Evolutionary conservation across 306 rosid genomes (phyloP).

Genomic region (Malus asiatica): DNA sequence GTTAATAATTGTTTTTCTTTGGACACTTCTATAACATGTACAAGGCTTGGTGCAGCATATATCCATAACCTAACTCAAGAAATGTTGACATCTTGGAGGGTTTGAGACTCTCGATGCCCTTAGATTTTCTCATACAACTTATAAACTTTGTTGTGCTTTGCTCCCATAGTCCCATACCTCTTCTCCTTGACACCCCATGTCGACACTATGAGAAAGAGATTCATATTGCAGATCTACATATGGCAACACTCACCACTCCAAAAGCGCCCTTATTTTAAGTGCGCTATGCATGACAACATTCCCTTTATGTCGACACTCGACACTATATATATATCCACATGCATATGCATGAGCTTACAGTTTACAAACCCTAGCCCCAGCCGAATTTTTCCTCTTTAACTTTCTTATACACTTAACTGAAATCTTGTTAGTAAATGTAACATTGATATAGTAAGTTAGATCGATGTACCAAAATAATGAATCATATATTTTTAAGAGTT

Average conservation of each 20-base stretch:
- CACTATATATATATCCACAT: not conserved
- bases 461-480: not conserved
- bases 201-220: conserved; percentile 47
- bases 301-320: not conserved
- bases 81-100: conserved; percentile 69
- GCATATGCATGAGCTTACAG: not conserved
- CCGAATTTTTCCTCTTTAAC: not conserved
- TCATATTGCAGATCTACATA: not conserved
- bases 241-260: not conserved
- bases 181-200: conserved; percentile 35
- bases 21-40: not conserved
- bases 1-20: not conserved
- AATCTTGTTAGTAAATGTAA: not conserved
- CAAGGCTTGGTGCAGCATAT: not conserved
- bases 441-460: not conserved
- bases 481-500: too few relatives aligned
- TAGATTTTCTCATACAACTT: conserved; percentile 43
- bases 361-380: not conserved
- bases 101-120: conserved; percentile 44
- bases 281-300: not conserved
- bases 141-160: conserved; percentile 17
- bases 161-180: conserved; percentile 22
- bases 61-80: conserved; percentile 44
- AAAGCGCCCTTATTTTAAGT: not conserved
- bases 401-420: too few relatives aligned